Percentiles rank a stretch among this genome's conserved stretches.
Evolutionary conservation across 208 protist genomes (phyloP).

Genomic region (Porcisia hertigi): DNA sequence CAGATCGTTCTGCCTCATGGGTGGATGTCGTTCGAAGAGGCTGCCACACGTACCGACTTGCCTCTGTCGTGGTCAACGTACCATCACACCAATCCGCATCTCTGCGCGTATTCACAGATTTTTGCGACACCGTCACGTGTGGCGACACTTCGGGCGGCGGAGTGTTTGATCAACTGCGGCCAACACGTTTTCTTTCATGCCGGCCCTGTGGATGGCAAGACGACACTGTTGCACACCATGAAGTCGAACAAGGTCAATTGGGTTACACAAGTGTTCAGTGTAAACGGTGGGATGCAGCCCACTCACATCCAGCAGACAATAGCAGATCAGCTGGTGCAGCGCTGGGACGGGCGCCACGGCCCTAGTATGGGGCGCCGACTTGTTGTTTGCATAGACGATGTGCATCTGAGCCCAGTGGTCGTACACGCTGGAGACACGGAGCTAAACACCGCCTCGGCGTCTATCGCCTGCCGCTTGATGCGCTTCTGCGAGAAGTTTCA

Average conservation of each 20-base stretch:
- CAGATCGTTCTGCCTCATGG: constrained; percentile 44
- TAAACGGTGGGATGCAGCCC: constrained; percentile 47
- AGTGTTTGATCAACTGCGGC: constrained; percentile 77
- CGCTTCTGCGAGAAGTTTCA: constrained; percentile 67
- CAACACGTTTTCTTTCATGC: constrained; percentile 76
- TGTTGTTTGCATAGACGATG: constrained; percentile 87
- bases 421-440: constrained; percentile 5
- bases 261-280: constrained; percentile 53
- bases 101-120: constrained; percentile 55
- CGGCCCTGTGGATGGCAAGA: constrained; percentile 55
- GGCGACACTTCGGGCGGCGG: constrained; percentile 49
- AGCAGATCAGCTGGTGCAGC: constrained; percentile 38
- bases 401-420: constrained; percentile 51
- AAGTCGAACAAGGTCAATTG: constrained; percentile 49
- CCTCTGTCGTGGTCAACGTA: constrained; percentile 47
- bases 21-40: constrained; percentile 71
- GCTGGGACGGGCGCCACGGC: constrained; percentile 54
- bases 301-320: constrained; percentile 65
- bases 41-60: constrained; percentile 35
- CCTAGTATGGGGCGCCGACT: constrained; percentile 66
- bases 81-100: constrained; percentile 35
- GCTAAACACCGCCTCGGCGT: constrained; percentile 2
- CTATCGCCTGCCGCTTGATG: constrained; percentile 55
- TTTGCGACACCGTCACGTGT: constrained; percentile 63
- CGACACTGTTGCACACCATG: constrained; percentile 67